phyloP scores from a whole-genome alignment of 2,329 filamentous ascomycete species.

The Talaromyces marneffei region DNA sequence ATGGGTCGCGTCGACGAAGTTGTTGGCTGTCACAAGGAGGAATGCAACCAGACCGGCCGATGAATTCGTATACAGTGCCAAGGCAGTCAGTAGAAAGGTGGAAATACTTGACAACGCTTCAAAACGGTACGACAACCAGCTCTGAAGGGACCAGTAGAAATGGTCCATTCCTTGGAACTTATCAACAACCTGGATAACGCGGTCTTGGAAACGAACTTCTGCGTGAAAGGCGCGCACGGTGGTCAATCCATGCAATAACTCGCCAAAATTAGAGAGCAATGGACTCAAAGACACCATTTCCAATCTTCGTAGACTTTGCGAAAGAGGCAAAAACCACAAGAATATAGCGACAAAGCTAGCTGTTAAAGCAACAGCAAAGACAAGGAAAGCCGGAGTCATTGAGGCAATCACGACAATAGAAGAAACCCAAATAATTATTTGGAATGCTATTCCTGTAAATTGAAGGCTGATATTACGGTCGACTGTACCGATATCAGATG shows the following conservation, averaged over 20 bases:
- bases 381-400: slow-evolving; percentile 65
- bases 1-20: slow-evolving; percentile 63
- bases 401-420: slow-evolving; percentile 72
- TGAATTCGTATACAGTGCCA: slow-evolving; percentile 69
- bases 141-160: slow-evolving; percentile 86
- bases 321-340: slow-evolving; percentile 69
- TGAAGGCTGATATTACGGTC: slow-evolving; percentile 78
- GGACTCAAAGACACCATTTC: slow-evolving; percentile 88
- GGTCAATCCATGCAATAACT: slow-evolving; percentile 75
- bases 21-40: slow-evolving; percentile 64
- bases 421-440: slow-evolving; percentile 64
- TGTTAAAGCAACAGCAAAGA: slow-evolving; percentile 64
- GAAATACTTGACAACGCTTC: slow-evolving; percentile 65
- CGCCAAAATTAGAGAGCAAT: slow-evolving; percentile 87
- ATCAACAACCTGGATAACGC: slow-evolving; percentile 75
- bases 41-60: slow-evolving; percentile 78
- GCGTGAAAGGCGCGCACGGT: slow-evolving; percentile 81
- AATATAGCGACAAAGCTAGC: slow-evolving; percentile 68
- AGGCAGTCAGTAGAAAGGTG: slow-evolving; percentile 65
- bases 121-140: slow-evolving; percentile 78
- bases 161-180: slow-evolving; percentile 93
- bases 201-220: slow-evolving; percentile 70
- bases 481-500: slow-evolving; percentile 81
- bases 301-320: slow-evolving; percentile 73
- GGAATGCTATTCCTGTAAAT: slow-evolving; percentile 65